Evolutionary conservation across 2,329 filamentous ascomycete genomes (phyloP), one percentile per base, ranked within the genome.

Genomic region (Sordariomycetes sp.): DNA sequence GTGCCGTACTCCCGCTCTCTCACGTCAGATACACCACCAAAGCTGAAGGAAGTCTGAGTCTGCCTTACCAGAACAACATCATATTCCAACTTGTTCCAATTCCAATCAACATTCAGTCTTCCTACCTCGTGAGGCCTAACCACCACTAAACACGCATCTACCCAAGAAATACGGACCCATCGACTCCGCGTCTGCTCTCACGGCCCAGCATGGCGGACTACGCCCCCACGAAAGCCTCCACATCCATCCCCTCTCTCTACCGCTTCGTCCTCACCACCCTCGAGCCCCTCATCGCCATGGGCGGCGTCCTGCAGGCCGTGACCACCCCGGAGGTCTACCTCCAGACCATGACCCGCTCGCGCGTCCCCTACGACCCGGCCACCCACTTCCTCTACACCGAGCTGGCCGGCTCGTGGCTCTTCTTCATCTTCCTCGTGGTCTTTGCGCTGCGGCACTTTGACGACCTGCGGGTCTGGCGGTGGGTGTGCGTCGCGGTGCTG

Each of bases 361-460:
- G 20, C 7, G 53, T 52, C 37, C 14, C 54, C 10, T 48, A 53
- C 32, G 46, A 58, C n/a, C 14, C 46, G 11, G 16, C 37, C 18
- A 53, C 55, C 7, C 32, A 53, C n/a, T 61, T 53, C 34, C 59
- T 61, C 35, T 59, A 54, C 57, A 58, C 59, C 20, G 28, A 52
- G 20, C 48, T 61, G 5, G 59, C 53, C 16, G 60, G 35, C 32
- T 55, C 59, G 18, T 61, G 60, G 59, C 57, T 60, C 24, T 50
- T 59, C 28, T 57, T 60, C 46, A 54, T 57, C 28, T 58, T 58
- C 16, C 16, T 60, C n/a, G 58, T 48, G 28, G 58, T 52, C 14
- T 18, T 56, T 1, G 53, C 58, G 22, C 51, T 61, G 35, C 35
- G 34, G 53, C n/a, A 24, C 2, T 46, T 24, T 18, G 54, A 58